Conservation (phyloP, 2,329 filamentous ascomycete genomes). For the Diaporthe sp. region DNA sequence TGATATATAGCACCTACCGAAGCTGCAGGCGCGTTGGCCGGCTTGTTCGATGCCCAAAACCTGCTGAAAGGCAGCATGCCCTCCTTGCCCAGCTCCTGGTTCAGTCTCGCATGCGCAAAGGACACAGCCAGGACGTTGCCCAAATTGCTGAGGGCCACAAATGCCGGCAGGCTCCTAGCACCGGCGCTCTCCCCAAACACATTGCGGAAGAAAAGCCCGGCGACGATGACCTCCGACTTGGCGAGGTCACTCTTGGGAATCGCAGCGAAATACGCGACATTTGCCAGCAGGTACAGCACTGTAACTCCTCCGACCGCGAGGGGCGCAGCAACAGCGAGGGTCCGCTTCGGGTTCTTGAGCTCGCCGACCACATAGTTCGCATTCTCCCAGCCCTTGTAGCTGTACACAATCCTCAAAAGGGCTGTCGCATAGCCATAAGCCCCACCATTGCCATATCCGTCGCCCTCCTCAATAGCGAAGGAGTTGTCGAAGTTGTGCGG, state of each 20-base stretch:
- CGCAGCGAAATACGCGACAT: conserved; percentile 73
- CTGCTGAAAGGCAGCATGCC: conserved; percentile 73
- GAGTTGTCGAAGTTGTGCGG: conserved; percentile 69
- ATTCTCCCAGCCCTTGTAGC: conserved; percentile 73
- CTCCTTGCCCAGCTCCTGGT: conserved; percentile 77
- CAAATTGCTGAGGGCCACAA: conserved; percentile 67
- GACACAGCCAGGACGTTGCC: conserved; percentile 71
- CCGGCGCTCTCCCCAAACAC: conserved; percentile 68
- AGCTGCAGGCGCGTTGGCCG: conserved; percentile 70
- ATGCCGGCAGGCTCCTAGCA: conserved; percentile 55
- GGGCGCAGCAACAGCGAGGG: conserved; percentile 65
- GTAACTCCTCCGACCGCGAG: conserved; percentile 68
- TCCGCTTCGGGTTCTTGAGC: conserved; percentile 64
- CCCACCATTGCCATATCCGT: conserved; percentile 59
- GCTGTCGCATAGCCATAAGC: conserved; percentile 67
- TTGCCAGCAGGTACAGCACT: conserved; percentile 70
- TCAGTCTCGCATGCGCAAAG: conserved; percentile 68
- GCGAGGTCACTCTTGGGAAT: conserved; percentile 68
- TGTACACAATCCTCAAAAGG: conserved; percentile 68
- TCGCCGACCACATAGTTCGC: conserved; percentile 71
- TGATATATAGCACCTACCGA: conserved; percentile 42
- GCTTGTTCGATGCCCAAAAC: conserved; percentile 76
- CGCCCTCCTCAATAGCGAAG: conserved; percentile 56
- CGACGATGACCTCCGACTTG: conserved; percentile 68
- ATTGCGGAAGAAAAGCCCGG: conserved; percentile 69